Percentiles rank a stretch among this genome's conserved stretches.
These are phyloP conservation scores for Trichoderma koningiopsis DNA, from an alignment of 2,329 filamentous ascomycete genomes.

Conservation along the genomic window DNA sequence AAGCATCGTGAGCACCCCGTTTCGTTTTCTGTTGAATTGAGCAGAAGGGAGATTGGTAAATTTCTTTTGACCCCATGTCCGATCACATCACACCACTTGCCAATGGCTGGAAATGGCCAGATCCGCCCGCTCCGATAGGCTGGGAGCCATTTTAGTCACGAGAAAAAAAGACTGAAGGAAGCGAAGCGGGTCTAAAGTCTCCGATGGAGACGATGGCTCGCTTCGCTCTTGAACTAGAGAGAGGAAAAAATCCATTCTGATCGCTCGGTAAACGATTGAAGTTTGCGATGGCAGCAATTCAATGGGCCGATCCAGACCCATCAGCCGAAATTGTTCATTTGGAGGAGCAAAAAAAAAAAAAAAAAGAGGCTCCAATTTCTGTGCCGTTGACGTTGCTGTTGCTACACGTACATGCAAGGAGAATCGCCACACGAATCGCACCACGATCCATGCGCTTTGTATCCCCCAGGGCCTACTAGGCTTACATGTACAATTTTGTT, in stretches of 20 bases:
- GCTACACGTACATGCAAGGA: not conserved
- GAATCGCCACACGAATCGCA: not conserved
- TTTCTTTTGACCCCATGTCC: not conserved
- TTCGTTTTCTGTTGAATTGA: not conserved
- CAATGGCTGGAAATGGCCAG: not conserved
- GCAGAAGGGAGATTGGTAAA: not conserved
- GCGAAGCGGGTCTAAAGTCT: not conserved
- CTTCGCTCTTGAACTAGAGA: not conserved
- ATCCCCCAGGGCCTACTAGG: not conserved
- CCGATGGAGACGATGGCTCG: slow-evolving; percentile 10
- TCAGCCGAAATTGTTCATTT: not conserved
- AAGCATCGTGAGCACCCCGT: not conserved
- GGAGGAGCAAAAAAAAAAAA: not conserved
- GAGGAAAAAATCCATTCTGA: not conserved
- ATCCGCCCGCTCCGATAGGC: slow-evolving; percentile 18
- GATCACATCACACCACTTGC: slow-evolving; percentile 12
- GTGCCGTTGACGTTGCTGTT: not conserved
- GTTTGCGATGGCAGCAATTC: not conserved
- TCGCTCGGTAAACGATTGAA: not conserved
- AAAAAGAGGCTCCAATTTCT: not conserved
- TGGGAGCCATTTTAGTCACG: not conserved
- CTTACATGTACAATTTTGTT: not conserved
- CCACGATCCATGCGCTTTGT: not conserved
- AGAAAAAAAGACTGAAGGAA: not conserved
- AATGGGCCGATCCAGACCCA: not conserved